Evolutionary conservation across 129 eudicot genomes (phyloP).

Genomic region (Rutidosis leptorrhynchoides): DNA sequence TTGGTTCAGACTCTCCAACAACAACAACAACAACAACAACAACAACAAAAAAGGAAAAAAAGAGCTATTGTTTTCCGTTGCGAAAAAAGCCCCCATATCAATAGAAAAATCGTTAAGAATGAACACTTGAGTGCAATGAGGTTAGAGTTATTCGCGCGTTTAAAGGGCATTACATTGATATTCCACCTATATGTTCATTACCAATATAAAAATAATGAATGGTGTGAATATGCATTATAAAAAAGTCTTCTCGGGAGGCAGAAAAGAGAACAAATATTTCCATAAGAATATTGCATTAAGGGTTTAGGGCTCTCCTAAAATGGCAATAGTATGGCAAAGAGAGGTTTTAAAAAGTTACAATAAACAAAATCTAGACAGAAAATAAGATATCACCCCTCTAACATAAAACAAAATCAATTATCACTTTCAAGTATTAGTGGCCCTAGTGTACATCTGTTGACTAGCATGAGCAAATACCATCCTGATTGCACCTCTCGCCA

Average conservation of each 20-base stretch:
- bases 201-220: neutral
- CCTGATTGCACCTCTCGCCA: conserved; percentile 78
- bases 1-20: too few relatives aligned
- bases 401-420: conserved; percentile 7
- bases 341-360: conserved; percentile 24
- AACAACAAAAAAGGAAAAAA: too few relatives aligned
- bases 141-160: too few relatives aligned
- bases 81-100: neutral
- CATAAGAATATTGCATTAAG: conserved; percentile 13
- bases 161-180: too few relatives aligned
- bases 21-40: too few relatives aligned
- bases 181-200: too few relatives aligned
- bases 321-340: conserved; percentile 7
- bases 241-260: conserved; percentile 10
- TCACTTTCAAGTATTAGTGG: conserved; percentile 61
- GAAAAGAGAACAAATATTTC: neutral
- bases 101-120: too few relatives aligned
- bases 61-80: too few relatives aligned
- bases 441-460: conserved; percentile 81
- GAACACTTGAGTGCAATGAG: too few relatives aligned
- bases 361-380: conserved; percentile 18
- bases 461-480: conserved; percentile 73
- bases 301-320: conserved; percentile 12
- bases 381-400: too few relatives aligned
- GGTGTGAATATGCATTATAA: neutral